These are phyloP conservation scores for Phytophthora pluvialis DNA, from an alignment of 352 stramenopile genomes.

Conservation along the genomic window DNA sequence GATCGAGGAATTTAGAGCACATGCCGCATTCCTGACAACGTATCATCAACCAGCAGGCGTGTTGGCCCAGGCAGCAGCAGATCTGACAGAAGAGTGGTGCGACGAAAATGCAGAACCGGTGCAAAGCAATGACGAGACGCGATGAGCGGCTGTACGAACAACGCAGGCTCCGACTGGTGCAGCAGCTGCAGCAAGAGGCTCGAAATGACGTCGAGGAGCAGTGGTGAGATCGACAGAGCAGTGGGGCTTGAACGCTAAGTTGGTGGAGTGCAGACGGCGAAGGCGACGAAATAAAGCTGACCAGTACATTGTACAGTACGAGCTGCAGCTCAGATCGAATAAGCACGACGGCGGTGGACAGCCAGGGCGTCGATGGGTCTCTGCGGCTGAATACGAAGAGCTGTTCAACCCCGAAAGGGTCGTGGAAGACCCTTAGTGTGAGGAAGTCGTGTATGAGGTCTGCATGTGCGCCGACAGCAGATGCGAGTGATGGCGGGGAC, in stretches of 20 bases:
- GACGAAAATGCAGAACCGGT: not conserved
- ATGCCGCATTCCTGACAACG: slow-evolving; percentile 1
- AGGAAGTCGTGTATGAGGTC: too few relatives aligned
- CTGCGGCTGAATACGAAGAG: too few relatives aligned
- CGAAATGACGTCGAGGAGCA: not conserved
- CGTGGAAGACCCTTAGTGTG: too few relatives aligned
- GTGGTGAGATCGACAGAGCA: too few relatives aligned
- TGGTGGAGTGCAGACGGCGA: slow-evolving; percentile 9
- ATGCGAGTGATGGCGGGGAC: too few relatives aligned
- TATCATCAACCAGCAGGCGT: not conserved
- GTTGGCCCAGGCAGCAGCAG: not conserved
- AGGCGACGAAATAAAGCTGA: not conserved
- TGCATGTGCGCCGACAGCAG: too few relatives aligned
- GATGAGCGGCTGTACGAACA: not conserved
- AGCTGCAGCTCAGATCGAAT: too few relatives aligned
- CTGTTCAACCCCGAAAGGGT: too few relatives aligned
- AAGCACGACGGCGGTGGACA: too few relatives aligned
- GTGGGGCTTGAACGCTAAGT: not conserved
- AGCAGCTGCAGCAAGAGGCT: not conserved
- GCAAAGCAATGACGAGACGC: not conserved
- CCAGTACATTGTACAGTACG: too few relatives aligned
- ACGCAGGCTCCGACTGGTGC: not conserved
- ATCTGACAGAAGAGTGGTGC: too few relatives aligned
- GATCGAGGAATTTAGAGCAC: not conserved
- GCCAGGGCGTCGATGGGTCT: too few relatives aligned